phyloP scores from a whole-genome alignment of 2,329 filamentous ascomycete species.

The Amesomyces nigricolor region DNA sequence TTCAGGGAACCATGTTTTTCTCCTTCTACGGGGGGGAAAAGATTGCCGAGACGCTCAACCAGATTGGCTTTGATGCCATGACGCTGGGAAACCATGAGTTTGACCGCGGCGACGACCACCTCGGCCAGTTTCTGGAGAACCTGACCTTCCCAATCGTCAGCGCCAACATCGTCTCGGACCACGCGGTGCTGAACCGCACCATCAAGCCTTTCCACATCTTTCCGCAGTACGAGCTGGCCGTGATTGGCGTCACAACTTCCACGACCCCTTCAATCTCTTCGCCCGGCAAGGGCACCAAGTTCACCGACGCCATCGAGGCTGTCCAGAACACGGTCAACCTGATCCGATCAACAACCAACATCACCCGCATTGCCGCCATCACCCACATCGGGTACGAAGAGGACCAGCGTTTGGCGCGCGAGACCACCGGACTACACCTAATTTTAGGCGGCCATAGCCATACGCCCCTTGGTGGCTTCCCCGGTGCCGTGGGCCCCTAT shows the following conservation, averaged over 20 bases:
- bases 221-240: conserved; percentile 52
- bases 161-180: conserved; percentile 57
- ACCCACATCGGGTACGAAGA: conserved; percentile 63
- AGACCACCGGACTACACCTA: conserved; percentile 58
- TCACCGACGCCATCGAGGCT: conserved; percentile 51
- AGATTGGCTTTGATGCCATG: conserved; percentile 62
- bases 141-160: conserved; percentile 60
- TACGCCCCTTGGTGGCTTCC: conserved; percentile 55
- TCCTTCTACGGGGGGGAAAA: conserved; percentile 62
- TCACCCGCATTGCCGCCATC: conserved; percentile 59
- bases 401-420: conserved; percentile 54
- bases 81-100: conserved; percentile 64
- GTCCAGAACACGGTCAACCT: conserved; percentile 58
- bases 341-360: conserved; percentile 55
- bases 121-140: conserved; percentile 57
- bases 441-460: conserved; percentile 61
- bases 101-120: conserved; percentile 57
- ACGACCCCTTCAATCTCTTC: conserved; percentile 54
- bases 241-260: conserved; percentile 60
- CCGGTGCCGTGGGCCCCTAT: conserved; percentile 54
- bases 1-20: conserved; percentile 64
- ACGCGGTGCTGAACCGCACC: conserved; percentile 53
- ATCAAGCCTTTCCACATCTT: conserved; percentile 63
- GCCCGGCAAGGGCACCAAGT: conserved; percentile 52
- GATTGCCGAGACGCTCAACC: conserved; percentile 61